Evolutionary conservation across 2,329 filamentous ascomycete species (phyloP), one percentile per base, ranked within the genome.

Genomic region (Cytospora piceae): DNA sequence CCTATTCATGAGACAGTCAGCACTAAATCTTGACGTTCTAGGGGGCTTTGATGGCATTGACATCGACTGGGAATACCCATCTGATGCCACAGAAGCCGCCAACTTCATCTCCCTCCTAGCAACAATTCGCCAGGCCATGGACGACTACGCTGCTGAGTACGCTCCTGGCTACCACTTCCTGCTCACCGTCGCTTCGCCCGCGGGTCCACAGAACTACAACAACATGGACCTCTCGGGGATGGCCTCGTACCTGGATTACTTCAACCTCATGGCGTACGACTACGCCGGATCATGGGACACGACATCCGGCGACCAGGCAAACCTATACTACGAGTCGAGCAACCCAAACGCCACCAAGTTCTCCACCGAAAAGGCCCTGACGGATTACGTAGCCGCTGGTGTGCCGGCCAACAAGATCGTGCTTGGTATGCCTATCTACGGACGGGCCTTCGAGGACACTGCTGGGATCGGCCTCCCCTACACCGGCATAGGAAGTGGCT

Each of bases 381-480:
- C 81, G 4, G 86, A 83, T 63, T 96, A 96, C 77, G 77, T 88
- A 37, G 75, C 79, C 0, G 83, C 84, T 4, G 88, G 88, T 8
- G 85, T 95, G 0, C 79, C 86, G 0, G 73, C 86, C 0, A 74
- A 76, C 61, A 94, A 94, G 75, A 85, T 96, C 63, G 84, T 92
- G 2, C 80, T 95, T 5, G 92, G 92, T 2, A 89, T 95, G 83
- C 92, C 93, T 0, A 80, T 96, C 9, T 95, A 95, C 73, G 92
- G 92, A 1, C 88, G 90, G 27, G 81, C 88, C 0, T 95, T 94
- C 72, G 77, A 82, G 57, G 76, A 81, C 24, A 85, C 92, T 0
- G 76, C 80, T n/a, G 91, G 91, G 0, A 83, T 89, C 1, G 92
- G 92, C 11, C 76, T 83, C 67, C 65, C 83, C 0, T 95, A 82